These are phyloP conservation scores for Cucumis melo DNA, from an alignment of 306 rosid species.

Conservation along the genomic window DNA sequence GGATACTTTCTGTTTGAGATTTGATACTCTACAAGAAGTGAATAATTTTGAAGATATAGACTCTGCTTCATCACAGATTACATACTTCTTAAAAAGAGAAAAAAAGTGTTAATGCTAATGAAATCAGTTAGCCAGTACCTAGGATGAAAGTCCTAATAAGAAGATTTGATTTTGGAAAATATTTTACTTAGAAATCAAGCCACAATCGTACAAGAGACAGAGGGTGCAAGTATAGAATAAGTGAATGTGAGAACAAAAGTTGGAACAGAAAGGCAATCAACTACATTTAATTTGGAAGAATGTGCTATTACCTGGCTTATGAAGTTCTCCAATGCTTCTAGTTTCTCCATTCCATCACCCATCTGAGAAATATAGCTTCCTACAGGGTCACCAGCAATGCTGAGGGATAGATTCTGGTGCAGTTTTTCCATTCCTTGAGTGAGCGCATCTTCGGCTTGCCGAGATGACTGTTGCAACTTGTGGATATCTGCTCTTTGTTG, in stretches of 20 bases:
- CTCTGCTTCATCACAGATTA: not conserved
- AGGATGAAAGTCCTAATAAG: not conserved
- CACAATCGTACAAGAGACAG: not conserved
- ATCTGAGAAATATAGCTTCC: constrained; percentile 36
- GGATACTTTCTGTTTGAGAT: no score
- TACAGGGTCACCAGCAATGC: constrained; percentile 34
- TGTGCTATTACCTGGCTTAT: constrained; percentile 50
- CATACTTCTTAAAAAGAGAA: not conserved
- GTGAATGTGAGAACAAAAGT: not conserved
- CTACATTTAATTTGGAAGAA: not conserved
- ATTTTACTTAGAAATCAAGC: no score
- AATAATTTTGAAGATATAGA: not conserved
- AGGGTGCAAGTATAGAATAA: not conserved
- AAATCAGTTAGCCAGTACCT: not conserved
- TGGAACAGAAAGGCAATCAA: not conserved
- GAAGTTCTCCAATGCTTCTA: constrained; percentile 62
- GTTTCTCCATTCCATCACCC: constrained; percentile 39
- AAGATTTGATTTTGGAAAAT: not conserved
- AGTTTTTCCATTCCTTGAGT: constrained; percentile 76
- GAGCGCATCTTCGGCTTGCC: constrained; percentile 87
- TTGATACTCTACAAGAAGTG: not conserved
- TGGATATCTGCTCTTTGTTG: constrained; percentile 23
- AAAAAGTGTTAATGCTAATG: not conserved
- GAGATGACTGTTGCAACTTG: constrained; percentile 47
- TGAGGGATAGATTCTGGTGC: constrained; percentile 43